Conservation (phyloP, 2,329 filamentous ascomycete genomes). For the Paecilomyces sp. region DNA sequence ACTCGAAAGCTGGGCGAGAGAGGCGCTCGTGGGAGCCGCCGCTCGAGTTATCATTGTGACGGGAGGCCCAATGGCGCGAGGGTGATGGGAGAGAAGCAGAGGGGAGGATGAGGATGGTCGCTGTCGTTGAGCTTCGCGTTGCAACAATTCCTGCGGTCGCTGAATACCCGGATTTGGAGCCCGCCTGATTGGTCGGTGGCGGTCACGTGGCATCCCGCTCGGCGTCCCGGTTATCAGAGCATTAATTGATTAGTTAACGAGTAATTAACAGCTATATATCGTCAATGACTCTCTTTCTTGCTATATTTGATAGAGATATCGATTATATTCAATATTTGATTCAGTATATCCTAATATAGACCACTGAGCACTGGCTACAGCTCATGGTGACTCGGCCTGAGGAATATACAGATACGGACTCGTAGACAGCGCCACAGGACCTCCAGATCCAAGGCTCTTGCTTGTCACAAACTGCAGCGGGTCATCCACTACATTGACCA, state of each 20-base stretch:
- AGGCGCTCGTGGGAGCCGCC: slow-evolving; percentile 36
- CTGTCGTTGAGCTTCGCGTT: slow-evolving; percentile 18
- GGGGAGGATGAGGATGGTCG: slow-evolving; percentile 8
- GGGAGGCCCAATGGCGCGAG: slow-evolving; percentile 17
- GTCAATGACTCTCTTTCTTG: no score
- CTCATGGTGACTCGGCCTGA: slow-evolving; percentile 7
- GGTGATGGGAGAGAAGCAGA: slow-evolving; percentile 10
- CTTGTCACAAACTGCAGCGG: slow-evolving; percentile 22
- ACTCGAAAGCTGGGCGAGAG: slow-evolving; percentile 32
- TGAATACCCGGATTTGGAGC: slow-evolving; percentile 32
- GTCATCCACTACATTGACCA: slow-evolving; percentile 26
- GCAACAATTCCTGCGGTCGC: slow-evolving; percentile 30
- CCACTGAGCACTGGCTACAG: background rate
- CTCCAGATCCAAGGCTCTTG: slow-evolving; percentile 6
- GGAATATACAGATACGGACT: slow-evolving; percentile 31
- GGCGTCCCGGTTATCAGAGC: background rate
- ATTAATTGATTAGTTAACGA: background rate
- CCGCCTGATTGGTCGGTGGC: slow-evolving; percentile 21
- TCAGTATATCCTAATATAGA: background rate
- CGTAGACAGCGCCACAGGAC: slow-evolving; percentile 18
- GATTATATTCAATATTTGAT: background rate
- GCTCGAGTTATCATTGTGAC: slow-evolving; percentile 40
- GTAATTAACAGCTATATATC: no score
- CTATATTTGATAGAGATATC: background rate
- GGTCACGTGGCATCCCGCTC: slow-evolving; percentile 21